Evolutionary conservation across 129 eudicot genomes (phyloP), one percentile per base, ranked within the genome.

Genomic region (Saussurea involucrata): DNA sequence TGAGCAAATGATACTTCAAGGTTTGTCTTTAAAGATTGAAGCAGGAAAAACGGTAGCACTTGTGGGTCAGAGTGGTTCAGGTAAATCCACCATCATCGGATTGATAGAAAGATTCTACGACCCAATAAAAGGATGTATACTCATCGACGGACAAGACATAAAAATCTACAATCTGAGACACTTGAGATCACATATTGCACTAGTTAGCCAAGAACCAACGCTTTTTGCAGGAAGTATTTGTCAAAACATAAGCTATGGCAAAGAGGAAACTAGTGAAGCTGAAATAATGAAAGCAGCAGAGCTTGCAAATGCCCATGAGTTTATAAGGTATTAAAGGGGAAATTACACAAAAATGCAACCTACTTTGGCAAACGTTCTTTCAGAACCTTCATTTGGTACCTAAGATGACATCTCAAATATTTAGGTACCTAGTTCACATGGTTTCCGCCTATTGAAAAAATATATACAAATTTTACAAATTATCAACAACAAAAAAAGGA

Each of bases 51-150:
- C 87, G 17, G 40, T 85, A 81, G 89, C 89, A n/a, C 89, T 88
- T 34, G 87, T 88, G 21, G 92, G 92, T 70, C 85, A 82, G 29
- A 88, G 92, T 77, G 92, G 92, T 60, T 88, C 92, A 22, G 92
- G 92, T 1, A 88, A 88, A 82, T 88, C 92, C 40, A 88, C 92
- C 0, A 68, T 88, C 58, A 85, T 88, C 15, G 84, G 82, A 63
- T 71, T 88, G 75, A 78, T 88, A 11, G 92, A 53, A 53, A 53
- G 61, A 53, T 53, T n/a, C 61, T 53, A 53, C 24, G 61, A 53
- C 24, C 61, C 61, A 80, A 63, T 82, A 28, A 85, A 70, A 60
- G 92, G 89, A 66, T 73, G 76, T n/a, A 61, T 88, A 24, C 33
- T 82, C 1, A 73, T 88, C 69, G 92, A 88, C n/a, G 79, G 71